Conservation (phyloP, 2,329 filamentous ascomycete genomes). For the Diaporthe destruens region DNA sequence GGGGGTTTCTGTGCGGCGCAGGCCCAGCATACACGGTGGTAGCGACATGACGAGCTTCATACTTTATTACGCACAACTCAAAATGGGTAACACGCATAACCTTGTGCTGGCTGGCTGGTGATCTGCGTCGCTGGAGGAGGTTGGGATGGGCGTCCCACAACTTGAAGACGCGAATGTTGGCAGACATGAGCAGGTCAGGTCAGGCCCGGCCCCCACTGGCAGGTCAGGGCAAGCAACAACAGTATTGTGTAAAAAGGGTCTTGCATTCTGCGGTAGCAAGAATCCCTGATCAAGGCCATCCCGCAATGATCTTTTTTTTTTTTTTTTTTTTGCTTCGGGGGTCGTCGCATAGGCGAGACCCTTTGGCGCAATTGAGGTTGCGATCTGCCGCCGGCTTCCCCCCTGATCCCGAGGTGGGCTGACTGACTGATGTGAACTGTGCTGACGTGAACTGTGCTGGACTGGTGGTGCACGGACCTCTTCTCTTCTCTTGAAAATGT, state of each 20-base stretch:
- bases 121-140: not conserved
- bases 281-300: constrained; percentile 23
- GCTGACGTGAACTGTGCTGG: not conserved
- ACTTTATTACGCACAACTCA: not conserved
- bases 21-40: not conserved
- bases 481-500: not conserved
- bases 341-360: constrained; percentile 6
- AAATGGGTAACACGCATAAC: not conserved
- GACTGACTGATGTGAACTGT: not conserved
- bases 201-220: too few species aligned
- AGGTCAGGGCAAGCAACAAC: too few species aligned
- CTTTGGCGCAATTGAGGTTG: constrained; percentile 20
- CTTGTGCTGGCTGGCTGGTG: not conserved
- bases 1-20: constrained; percentile 14
- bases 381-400: constrained; percentile 24
- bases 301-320: not conserved
- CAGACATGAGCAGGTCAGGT: not conserved
- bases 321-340: too few species aligned
- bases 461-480: not conserved
- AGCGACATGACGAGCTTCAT: constrained; percentile 16
- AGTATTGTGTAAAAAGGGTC: too few species aligned
- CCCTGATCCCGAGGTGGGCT: constrained; percentile 8
- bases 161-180: not conserved
- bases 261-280: constrained; percentile 5
- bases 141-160: constrained; percentile 1